Evolutionary conservation across 495 filamentous ascomycete genomes (phyloP).

Genomic region (Pseudomonodictys pantanalensis): DNA sequence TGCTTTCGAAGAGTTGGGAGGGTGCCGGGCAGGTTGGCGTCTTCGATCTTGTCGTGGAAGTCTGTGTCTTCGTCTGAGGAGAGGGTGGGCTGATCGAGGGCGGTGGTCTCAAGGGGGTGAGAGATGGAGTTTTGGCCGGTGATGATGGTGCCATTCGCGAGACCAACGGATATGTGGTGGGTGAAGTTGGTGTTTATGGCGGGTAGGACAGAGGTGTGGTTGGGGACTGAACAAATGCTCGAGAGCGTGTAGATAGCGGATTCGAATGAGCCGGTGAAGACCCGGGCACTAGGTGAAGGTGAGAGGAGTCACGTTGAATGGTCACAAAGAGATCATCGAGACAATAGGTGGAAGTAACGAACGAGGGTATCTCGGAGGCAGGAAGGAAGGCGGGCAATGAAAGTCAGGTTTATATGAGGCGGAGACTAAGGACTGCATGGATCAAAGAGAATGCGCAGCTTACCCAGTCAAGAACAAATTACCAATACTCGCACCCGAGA

Average conservation of each 20-base stretch:
- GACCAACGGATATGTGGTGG: slow-evolving; percentile 83
- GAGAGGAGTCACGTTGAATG: too few species aligned
- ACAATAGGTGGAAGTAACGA: not conserved
- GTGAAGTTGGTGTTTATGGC: slow-evolving; percentile 93
- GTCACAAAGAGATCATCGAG: slow-evolving; percentile 44
- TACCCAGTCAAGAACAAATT: slow-evolving; percentile 89
- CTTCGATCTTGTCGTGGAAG: slow-evolving; percentile 58
- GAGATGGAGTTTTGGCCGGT: slow-evolving; percentile 90
- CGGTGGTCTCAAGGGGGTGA: slow-evolving; percentile 65
- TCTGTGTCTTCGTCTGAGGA: slow-evolving; percentile 31
- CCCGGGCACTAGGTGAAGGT: slow-evolving; percentile 39
- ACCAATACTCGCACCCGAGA: slow-evolving; percentile 82
- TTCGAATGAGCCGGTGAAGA: slow-evolving; percentile 45
- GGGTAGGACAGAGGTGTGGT: slow-evolving; percentile 73
- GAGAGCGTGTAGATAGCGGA: slow-evolving; percentile 47
- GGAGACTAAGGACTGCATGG: not conserved
- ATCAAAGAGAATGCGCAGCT: slow-evolving; percentile 59
- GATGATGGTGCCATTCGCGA: slow-evolving; percentile 74
- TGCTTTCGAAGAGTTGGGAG: slow-evolving; percentile 74
- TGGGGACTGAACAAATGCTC: slow-evolving; percentile 75
- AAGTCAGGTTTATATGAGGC: too few species aligned
- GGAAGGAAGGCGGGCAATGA: too few species aligned
- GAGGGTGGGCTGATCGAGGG: slow-evolving; percentile 38
- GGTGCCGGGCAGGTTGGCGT: slow-evolving; percentile 83
- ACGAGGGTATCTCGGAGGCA: too few species aligned